Base-by-base conservation (phyloP, 257 asterid genomes). In the Solanum pinnatisectum region DNA sequence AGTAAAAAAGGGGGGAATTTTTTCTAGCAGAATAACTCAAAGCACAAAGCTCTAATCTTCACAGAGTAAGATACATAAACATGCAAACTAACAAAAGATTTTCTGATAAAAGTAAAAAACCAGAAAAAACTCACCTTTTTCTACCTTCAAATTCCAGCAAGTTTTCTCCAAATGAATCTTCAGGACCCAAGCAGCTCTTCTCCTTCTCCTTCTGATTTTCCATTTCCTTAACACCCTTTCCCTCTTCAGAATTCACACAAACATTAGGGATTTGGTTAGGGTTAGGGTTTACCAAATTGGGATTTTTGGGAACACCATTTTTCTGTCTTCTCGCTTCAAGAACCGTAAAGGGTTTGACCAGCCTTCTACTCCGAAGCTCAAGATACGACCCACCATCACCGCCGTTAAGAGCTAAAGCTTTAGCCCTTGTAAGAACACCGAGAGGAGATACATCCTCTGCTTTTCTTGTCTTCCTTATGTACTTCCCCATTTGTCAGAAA, bases 401-500 rank as follows among this genome's bases (percentile, higher is more conserved):
- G 60, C 87, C 35, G 60, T 77, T n/a, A 30, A 70, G 79, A 52
- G 92, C 91, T 52, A 88, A 82, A n/a, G 90, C 87, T 88, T 88
- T 91, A 39, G 93, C 90, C 88, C 93, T 89, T 56, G 93, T 91
- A 46, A 86, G 88, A 35, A 91, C 91, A 42, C 93, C 93, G 14
- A 84, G 74, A 8, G 87, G 85, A 5, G 90, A 68, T 74, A 63
- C 87, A 13, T 83, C 87, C 16, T 90, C 92, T 60, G 56, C 46
- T 18, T 70, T 68, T 70, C 89, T 89, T 15, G 91, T 33, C 87
- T 91, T 91, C 89, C 87, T 88, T 82, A 90, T 89, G 35, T 89
- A 90, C 84, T 89, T 89, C 2, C 92, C 92, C 92, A 90, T 90
- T 79, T 44, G 0, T 44, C 27, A 46, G 8, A 4, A 25, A 42